Conservation (phyloP, 2,329 filamentous ascomycete genomes). For the Aspergillus proliferans region DNA sequence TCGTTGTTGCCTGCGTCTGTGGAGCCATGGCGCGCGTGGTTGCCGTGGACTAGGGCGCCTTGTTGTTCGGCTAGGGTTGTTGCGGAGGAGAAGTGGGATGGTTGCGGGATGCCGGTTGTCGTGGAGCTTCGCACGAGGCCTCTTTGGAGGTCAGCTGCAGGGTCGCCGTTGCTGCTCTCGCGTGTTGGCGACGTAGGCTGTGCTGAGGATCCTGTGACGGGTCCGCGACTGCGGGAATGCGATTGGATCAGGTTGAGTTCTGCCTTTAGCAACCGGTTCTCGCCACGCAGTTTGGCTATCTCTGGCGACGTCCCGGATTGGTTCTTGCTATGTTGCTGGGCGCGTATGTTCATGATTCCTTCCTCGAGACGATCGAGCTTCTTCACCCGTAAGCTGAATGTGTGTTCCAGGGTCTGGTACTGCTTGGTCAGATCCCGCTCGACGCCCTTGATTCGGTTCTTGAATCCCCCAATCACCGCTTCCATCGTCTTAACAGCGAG, state of each 20-base stretch:
- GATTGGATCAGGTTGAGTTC: constrained; percentile 63
- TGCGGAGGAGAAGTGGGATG: constrained; percentile 27
- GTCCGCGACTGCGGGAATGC: constrained; percentile 54
- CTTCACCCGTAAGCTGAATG: constrained; percentile 71
- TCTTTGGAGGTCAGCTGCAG: constrained; percentile 30
- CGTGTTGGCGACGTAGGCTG: constrained; percentile 20
- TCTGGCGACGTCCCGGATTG: constrained; percentile 43
- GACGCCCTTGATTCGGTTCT: constrained; percentile 71
- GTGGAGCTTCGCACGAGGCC: constrained; percentile 25
- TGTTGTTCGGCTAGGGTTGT: constrained; percentile 25
- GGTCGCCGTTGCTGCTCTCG: constrained; percentile 21
- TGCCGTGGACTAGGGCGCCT: constrained; percentile 19
- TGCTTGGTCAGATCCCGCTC: constrained; percentile 88
- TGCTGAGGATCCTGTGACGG: constrained; percentile 37
- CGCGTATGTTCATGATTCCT: constrained; percentile 59
- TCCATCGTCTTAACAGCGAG: constrained; percentile 84
- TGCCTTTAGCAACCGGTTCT: constrained; percentile 55
- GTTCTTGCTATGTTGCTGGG: constrained; percentile 24
- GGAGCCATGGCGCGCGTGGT: constrained; percentile 16
- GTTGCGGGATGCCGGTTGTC: constrained; percentile 24
- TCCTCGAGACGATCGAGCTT: constrained; percentile 83
- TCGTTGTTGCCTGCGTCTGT: constrained; percentile 51
- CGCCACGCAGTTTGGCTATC: constrained; percentile 52
- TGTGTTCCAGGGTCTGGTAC: constrained; percentile 78
- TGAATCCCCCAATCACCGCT: constrained; percentile 69